Evolutionary conservation across 805 yeast species (phyloP), one percentile per base, ranked within the genome.

Genomic region (Candida patagonica): DNA sequence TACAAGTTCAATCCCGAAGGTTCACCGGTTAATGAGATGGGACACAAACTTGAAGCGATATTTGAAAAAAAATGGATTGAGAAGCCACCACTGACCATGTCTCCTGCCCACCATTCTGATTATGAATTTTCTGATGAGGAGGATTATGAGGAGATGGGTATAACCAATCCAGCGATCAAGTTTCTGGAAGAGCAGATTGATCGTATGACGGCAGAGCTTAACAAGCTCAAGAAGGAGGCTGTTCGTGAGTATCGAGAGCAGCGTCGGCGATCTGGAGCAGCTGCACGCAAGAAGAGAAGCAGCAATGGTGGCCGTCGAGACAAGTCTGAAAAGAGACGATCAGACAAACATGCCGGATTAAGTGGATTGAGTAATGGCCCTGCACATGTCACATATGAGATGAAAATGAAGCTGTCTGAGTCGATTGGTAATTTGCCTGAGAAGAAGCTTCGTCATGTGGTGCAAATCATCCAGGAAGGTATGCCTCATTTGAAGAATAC

Each of bases 21-120:
- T n/a, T 79, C 95, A 4, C 94, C 94, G 36, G 98, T 92, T 26
- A 86, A 88, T 60, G 73, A 76, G 72, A 82, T 92, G 94, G 98
- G 97, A 15, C 95, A 85, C 59, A 73, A 87, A 51, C 67, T 92
- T 41, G 96, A 92, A 61, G 79, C 78, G 21, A 73, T 83, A 2
- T 92, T 89, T 56, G 82, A 86, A 53, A 78, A 82, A 54, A 80
- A 78, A 59, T 89, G 97, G 96, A 72, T 76, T 19, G 87, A 85
- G 49, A 76, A 79, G 59, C 95, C 96, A 15, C 68, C 77, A 10
- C 77, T 83, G 3, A 72, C 74, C 1, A 69, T 72, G 17, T 76
- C 82, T 15, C 79, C 78, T 22, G 46, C 57, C 20, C 64, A 70
- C 13, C 76, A 71, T 24, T 66, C 57, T 24, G 62, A 59, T 16